phyloP scores from a whole-genome alignment of 2,329 filamentous ascomycete genomes.

The Fusarium duplospermum region DNA sequence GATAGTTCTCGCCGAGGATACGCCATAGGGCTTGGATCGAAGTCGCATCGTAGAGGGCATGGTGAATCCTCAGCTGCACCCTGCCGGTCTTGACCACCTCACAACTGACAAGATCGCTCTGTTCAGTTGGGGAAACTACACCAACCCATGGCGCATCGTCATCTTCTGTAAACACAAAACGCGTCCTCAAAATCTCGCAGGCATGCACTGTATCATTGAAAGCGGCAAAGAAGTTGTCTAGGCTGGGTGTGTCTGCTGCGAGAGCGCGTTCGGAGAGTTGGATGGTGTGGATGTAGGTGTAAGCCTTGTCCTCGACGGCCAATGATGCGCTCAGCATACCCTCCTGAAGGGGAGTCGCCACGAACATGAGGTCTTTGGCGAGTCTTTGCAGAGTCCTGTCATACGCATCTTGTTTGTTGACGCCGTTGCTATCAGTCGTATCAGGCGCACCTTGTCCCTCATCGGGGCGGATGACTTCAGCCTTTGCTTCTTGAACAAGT shows the following conservation, averaged over 20 bases:
- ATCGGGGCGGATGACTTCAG: accelerated
- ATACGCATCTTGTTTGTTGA: background rate
- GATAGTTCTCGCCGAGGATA: background rate
- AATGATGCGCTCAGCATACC: slow-evolving; percentile 28
- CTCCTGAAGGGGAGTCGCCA: slow-evolving; percentile 22
- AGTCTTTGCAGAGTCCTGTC: background rate
- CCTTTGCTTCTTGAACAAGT: background rate
- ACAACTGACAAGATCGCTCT: slow-evolving; percentile 16
- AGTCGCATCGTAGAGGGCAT: slow-evolving; percentile 17
- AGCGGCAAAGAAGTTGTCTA: slow-evolving; percentile 15
- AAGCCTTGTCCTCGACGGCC: slow-evolving; percentile 9
- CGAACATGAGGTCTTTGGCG: slow-evolving; percentile 15
- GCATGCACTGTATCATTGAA: slow-evolving; percentile 6
- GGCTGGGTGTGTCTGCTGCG: background rate
- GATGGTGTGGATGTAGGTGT: slow-evolving; percentile 14
- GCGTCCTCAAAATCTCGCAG: slow-evolving; percentile 18
- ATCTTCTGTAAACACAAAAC: slow-evolving; percentile 19
- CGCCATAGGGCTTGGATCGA: slow-evolving; percentile 7
- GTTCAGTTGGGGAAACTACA: slow-evolving; percentile 17
- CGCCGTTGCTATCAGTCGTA: background rate
- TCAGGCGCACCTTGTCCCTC: background rate
- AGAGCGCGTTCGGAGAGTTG: slow-evolving; percentile 10
- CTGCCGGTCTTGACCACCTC: background rate
- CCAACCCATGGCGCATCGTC: slow-evolving; percentile 23
- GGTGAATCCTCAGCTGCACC: slow-evolving; percentile 12